Evolutionary conservation across 2,329 filamentous ascomycete genomes (phyloP).

Genomic region (Aaosphaeria pasadenensis): DNA sequence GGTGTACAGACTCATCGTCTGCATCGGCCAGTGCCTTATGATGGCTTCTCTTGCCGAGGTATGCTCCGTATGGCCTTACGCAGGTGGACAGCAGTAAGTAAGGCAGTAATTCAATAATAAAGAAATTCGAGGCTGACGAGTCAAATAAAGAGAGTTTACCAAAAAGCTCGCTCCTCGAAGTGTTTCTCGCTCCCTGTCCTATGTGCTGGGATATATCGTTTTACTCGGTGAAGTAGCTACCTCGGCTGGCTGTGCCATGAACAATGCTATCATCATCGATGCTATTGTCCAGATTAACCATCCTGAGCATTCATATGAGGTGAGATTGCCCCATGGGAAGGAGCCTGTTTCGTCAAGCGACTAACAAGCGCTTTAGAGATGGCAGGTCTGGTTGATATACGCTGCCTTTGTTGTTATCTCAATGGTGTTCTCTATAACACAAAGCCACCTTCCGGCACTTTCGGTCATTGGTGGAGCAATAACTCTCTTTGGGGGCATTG

Average conservation of each 20-base stretch:
- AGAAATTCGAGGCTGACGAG: too few relatives aligned
- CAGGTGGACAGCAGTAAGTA: background rate
- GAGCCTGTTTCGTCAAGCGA: too few relatives aligned
- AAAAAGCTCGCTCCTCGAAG: background rate
- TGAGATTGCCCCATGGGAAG: background rate
- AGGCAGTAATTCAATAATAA: too few relatives aligned
- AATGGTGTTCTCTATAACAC: background rate
- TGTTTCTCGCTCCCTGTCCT: background rate
- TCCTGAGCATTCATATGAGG: background rate
- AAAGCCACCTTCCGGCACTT: background rate
- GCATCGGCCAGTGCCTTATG: background rate
- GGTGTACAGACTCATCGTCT: background rate
- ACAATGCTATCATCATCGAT: background rate
- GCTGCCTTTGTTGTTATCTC: background rate
- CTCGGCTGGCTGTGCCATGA: background rate
- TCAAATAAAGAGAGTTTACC: too few relatives aligned
- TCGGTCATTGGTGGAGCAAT: background rate
- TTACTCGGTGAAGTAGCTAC: background rate
- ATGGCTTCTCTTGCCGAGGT: background rate
- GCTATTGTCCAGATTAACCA: background rate
- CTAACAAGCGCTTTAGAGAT: background rate
- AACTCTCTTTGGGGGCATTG: background rate
- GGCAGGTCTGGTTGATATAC: background rate
- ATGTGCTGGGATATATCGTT: background rate
- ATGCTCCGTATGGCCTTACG: background rate